Percentiles rank a stretch among this genome's conserved stretches.
Conservation (phyloP, 2,329 filamentous ascomycete species). For the Trichophaea hybrida region DNA sequence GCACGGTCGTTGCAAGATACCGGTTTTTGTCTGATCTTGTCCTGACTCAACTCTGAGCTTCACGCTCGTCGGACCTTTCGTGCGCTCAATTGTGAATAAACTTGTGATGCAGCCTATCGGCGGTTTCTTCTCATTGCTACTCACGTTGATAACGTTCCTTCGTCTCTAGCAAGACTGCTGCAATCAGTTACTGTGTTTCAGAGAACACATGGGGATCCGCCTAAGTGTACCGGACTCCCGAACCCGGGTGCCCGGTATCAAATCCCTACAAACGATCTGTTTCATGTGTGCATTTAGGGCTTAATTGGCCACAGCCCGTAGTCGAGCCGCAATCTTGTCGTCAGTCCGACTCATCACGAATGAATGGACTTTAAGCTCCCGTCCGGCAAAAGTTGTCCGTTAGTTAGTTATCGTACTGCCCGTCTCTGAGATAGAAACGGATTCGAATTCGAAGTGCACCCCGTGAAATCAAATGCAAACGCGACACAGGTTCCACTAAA, state of each 20-base stretch:
- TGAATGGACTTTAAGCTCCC: too few species aligned
- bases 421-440: too few species aligned
- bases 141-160: not conserved
- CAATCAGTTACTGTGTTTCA: not conserved
- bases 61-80: not conserved
- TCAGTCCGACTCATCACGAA: too few species aligned
- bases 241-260: not conserved
- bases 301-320: not conserved
- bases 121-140: not conserved
- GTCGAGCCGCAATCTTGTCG: too few species aligned
- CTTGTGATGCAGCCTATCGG: not conserved
- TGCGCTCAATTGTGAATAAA: slow-evolving; percentile 1
- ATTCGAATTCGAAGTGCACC: too few species aligned
- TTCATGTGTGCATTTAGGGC: not conserved
- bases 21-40: not conserved
- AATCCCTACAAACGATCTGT: not conserved
- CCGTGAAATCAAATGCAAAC: too few species aligned
- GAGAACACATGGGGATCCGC: not conserved
- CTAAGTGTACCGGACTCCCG: not conserved
- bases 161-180: not conserved
- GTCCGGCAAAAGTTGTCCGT: too few species aligned
- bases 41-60: not conserved
- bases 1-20: not conserved
- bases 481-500: too few species aligned
- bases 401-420: too few species aligned